phyloP scores from a whole-genome alignment of 768 basidiomycete genomes.

The Wakefieldia striispora region DNA sequence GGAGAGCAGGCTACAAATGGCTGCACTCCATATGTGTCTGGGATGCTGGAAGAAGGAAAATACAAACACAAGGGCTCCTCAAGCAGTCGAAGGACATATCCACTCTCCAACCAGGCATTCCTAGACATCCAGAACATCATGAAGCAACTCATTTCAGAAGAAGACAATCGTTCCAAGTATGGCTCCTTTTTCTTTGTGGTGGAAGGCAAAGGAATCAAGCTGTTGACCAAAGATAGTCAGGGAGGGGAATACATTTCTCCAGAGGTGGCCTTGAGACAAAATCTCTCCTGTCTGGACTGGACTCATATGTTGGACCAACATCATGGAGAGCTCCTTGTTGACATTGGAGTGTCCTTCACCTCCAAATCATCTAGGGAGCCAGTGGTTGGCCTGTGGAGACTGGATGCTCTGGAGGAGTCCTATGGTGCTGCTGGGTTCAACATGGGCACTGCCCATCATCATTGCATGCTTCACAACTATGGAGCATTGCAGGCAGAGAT shows the following conservation, averaged over 20 bases:
- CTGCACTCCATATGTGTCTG: neutral
- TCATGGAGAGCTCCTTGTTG: conserved; percentile 1
- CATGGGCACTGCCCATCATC: conserved; percentile 2
- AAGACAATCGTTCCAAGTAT: neutral
- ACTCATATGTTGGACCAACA: neutral
- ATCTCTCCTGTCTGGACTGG: conserved; percentile 8
- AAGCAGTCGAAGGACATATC: no score
- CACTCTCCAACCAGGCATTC: no score
- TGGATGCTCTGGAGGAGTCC: conserved; percentile 5
- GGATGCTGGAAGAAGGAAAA: neutral
- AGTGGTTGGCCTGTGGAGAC: conserved; percentile 7
- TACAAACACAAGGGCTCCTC: neutral
- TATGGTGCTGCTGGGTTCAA: conserved; percentile 9
- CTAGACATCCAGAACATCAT: no score
- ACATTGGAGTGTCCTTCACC: neutral
- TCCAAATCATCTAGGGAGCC: fast-evolving
- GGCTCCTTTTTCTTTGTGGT: conserved; percentile 15
- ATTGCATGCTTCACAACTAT: conserved; percentile 6
- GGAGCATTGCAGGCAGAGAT: conserved; percentile 18
- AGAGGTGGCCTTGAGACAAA: neutral
- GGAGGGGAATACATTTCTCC: neutral
- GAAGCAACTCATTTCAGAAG: no score
- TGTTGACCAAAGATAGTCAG: conserved; percentile 11
- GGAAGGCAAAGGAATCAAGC: conserved; percentile 14
- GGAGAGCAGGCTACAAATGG: neutral